Evolutionary conservation across 805 yeast genomes (phyloP), one percentile per base, ranked within the genome.

Genomic region (Candida orba): DNA sequence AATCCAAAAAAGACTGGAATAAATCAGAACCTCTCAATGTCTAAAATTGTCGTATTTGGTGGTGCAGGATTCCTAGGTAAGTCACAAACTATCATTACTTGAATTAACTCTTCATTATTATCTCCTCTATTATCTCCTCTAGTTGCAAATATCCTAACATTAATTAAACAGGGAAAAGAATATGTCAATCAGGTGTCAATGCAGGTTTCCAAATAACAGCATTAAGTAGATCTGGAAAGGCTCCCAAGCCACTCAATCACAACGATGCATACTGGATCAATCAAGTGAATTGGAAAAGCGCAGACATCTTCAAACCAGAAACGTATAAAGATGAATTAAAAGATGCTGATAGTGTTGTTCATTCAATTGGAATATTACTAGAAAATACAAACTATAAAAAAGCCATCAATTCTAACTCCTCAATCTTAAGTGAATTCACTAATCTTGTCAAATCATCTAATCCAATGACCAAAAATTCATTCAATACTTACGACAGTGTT

Each of bases 321-420:
- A 67, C 84, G 0, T 86, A 86, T 56, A 51, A 56, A 17, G 59
- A 67, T 3, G 60, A 70, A 27, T 56, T 88, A 20, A 47, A 55
- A 31, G 71, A 71, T 32, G 75, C 79, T 1, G 68, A 73, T 39
- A 78, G 84, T 2, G 91, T 89, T 3, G 91, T 90, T 13, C 96
- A 89, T 59, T 75, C 93, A 0, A 68, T 89, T 42, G 98, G 98
- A 0, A 72, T 85, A 4, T 61, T 89, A 7, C 64, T 87, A 34
- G 93, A 84, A 49, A 77, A 84, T 52, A 72, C 69, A 45, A 67
- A 73, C 31, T 90, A 90, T 63, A 90, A 90, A 60, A 63, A 69
- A 36, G 57, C 72, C 4, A 34, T 68, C 69, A 57, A 56, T 30
- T 50, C 56, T 2, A 58, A 54, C 43, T 45, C 51, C 15, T 47